Evolutionary conservation across 345 rosid species (phyloP), one percentile per base, ranked within the genome.

Genomic region (Eucalyptus microcorys): DNA sequence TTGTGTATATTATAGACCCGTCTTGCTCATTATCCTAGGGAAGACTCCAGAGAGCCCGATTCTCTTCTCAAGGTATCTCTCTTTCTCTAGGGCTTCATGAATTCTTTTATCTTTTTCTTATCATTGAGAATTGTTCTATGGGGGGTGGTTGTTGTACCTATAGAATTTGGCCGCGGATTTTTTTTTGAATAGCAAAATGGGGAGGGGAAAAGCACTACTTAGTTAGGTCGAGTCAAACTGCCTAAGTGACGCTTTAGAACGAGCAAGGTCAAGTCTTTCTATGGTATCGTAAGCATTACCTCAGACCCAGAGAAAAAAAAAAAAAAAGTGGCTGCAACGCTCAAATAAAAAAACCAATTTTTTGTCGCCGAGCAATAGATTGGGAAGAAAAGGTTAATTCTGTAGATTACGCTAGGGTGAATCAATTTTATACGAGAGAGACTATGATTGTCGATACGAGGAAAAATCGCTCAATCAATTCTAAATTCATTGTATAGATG

Each of bases 361-460:
- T n/a, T 15, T n/a, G 21, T n/a, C 4, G 40, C 21, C 2, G 21
- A 7, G 37, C 14, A n/a, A 64, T n/a, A 4, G 34, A 64, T n/a
- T 14, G 10, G 34, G 21, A n/a, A 66, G 76, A 32, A 66, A 66
- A 66, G 21, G 76, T 15, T 32, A n/a, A 14, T 66, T 66, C 1
- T 15, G 5, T n/a, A 15, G 11, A 66, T 66, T 17, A 14, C 10
- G 21, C 2, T 8, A n/a, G 40, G 21, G 21, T 66, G 21, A 66
- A n/a, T 14, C 76, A 66, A 4, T 6, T 59, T 66, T 66, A n/a
- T 14, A n/a, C 4, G 11, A 15, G 76, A 16, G 40, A 66, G 11
- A 59, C 1, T 59, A 59, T 27, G 7, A 27, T 27, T 11, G 2
- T 59, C 0, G 32, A 26, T 57, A 10, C 0, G 0, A 30, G n/a